Percentiles rank a stretch among this genome's conserved stretches.
phyloP scores from a whole-genome alignment of 805 yeast species.

The Spencermartinsiella europaea region DNA sequence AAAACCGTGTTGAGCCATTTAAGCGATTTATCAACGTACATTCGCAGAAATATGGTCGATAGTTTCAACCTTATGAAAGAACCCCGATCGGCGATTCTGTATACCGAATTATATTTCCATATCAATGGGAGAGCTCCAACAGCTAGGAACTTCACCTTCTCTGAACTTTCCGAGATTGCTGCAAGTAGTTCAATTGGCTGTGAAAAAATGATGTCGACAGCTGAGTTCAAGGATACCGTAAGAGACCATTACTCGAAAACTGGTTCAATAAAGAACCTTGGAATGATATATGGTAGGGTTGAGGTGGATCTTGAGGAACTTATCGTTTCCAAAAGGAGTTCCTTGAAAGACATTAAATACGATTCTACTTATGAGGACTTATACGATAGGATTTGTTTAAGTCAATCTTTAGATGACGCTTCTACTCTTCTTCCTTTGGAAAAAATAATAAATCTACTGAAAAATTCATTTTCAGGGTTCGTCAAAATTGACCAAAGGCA shows the following conservation, averaged over 20 bases:
- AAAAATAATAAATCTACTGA: background rate
- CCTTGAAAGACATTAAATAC: background rate
- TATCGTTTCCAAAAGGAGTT: background rate
- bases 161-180: background rate
- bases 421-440: background rate
- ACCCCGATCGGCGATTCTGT: background rate
- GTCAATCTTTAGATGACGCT: background rate
- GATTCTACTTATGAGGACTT: background rate
- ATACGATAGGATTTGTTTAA: background rate
- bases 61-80: background rate
- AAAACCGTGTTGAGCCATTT: too few relatives aligned
- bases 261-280: background rate
- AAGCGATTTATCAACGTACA: background rate
- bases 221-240: background rate
- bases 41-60: background rate
- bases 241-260: background rate
- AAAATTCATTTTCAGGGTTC: background rate
- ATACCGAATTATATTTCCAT: background rate
- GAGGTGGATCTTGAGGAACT: background rate
- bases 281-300: too few relatives aligned
- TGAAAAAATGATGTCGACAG: background rate
- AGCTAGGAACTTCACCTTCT: background rate
- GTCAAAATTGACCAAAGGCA: background rate
- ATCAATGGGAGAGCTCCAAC: background rate
- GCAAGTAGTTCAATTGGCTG: background rate